phyloP scores from a whole-genome alignment of 768 basidiomycete species.

The Obba rivulosa region DNA sequence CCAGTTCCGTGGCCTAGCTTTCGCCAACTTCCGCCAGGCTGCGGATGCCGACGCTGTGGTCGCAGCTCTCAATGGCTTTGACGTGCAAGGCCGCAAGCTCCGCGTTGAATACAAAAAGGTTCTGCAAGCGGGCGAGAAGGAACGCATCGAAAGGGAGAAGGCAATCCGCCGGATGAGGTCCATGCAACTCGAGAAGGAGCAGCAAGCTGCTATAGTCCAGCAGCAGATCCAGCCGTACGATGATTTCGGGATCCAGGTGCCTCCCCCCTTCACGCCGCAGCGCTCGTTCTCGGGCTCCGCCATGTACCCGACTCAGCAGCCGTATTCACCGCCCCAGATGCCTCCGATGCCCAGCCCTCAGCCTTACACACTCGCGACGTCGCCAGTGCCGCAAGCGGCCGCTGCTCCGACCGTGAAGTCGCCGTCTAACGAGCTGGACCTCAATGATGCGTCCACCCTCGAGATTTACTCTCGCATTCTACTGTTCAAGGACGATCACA shows the following conservation, averaged over 20 bases:
- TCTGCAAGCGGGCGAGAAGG: conserved; percentile 98
- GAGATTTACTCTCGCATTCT: conserved; percentile 97
- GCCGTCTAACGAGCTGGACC: conserved; percentile 71
- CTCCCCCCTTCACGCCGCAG: conserved; percentile 62
- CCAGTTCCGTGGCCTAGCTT: conserved; percentile 94
- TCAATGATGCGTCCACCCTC: conserved; percentile 92
- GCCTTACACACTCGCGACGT: conserved; percentile 38
- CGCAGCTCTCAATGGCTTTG: conserved; percentile 92
- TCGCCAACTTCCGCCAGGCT: conserved; percentile 94
- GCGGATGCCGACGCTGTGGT: conserved; percentile 94
- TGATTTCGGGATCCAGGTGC: conserved; percentile 60
- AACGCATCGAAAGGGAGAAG: conserved; percentile 97
- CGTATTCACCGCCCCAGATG: conserved; percentile 45
- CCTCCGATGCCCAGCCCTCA: conserved; percentile 36
- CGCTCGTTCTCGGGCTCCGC: conserved; percentile 65
- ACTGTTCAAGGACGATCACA: conserved; percentile 94
- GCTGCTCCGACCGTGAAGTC: conserved; percentile 49
- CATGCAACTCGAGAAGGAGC: conserved; percentile 91
- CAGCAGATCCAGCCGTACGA: conserved; percentile 44
- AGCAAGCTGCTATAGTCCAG: conserved; percentile 39
- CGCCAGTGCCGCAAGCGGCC: conserved; percentile 51
- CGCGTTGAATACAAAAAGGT: conserved; percentile 99
- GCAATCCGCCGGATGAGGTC: conserved; percentile 96
- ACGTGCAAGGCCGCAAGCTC: conserved; percentile 93
- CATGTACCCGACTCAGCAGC: conserved; percentile 51